A percentile compares a stretch with the other conserved stretches of the same genome.
Conservation (phyloP, 1,284 basidiomycete species). For the Inonotus obliquus region DNA sequence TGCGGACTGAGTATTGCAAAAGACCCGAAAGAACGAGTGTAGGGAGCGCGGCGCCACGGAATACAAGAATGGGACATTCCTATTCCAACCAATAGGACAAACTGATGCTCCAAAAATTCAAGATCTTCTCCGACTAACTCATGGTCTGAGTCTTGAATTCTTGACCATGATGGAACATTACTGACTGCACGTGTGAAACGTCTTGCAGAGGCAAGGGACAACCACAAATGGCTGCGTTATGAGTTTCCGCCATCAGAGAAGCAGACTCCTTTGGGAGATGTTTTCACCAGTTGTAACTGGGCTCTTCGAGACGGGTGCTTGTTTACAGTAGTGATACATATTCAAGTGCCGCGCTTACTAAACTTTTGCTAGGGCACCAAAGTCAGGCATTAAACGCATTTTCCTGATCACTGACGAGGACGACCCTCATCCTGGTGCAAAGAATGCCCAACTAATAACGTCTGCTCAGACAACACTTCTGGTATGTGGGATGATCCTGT, state of each 20-base stretch:
- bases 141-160: constrained; percentile 42
- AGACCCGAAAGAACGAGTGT: constrained; percentile 42
- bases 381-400: constrained; percentile 84
- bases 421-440: constrained; percentile 45
- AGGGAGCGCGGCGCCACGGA: constrained; percentile 51
- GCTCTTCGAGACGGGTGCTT: constrained; percentile 77
- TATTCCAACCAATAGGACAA: constrained; percentile 73
- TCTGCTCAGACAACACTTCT: constrained; percentile 67
- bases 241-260: constrained; percentile 57
- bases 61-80: constrained; percentile 69
- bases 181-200: not conserved
- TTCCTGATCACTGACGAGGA: constrained; percentile 95
- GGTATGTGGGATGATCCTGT: constrained; percentile 33
- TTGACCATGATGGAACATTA: not conserved
- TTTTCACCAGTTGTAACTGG: constrained; percentile 85
- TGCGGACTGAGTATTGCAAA: constrained; percentile 3
- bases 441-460: constrained; percentile 51
- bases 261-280: constrained; percentile 71
- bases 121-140: constrained; percentile 63
- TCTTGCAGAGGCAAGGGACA: constrained; percentile 49
- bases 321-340: constrained; percentile 23
- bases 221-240: constrained; percentile 48
- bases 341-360: not conserved
- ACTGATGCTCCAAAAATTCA: constrained; percentile 81
- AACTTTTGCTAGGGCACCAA: constrained; percentile 58